Evolutionary conservation across 1,139 yeast genomes (phyloP), one percentile per base, ranked within the genome.

Genomic region (Pichia sp.): DNA sequence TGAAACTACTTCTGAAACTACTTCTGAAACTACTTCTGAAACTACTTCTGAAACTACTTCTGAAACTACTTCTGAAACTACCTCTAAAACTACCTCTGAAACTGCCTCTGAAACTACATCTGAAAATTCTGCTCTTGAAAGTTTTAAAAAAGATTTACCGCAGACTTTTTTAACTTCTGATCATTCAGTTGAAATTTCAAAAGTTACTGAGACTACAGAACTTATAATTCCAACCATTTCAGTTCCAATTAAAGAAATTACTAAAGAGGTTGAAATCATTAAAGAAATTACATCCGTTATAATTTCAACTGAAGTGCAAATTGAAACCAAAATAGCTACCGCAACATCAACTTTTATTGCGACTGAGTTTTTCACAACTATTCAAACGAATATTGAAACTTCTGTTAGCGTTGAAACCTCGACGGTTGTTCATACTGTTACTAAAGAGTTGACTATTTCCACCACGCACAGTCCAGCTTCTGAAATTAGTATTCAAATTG

Each of bases 251-350:
- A 40, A 37, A 33, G 49, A 51, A 18, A 26, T 46, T n/a, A 46
- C 48, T 3, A 51, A 44, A 26, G 56, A 53, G 38, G 8, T 53
- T 11, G 39, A 36, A 36, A n/a, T 36, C 5, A 33, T 30, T 27
- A 53, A 44, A 34, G 54, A 53, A 39, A 29, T 53, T 10, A 51
- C 51, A 25, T 45, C 46, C 4, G 27, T 44, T 36, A 32, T 49
- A 5, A 18, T 26, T 30, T 27, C 11, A 5, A 30, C 41, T 30
- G n/a, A 39, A 30, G 30, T n/a, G 27, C 39, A 40, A 40, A n/a
- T 39, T 31, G 43, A 41, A 25, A 42, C 41, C 1, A 34, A 48
- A 9, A 43, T 45, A 31, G 45, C 39, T 5, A 32, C 45, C 9
- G 44, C 30, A 10, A 27, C 42, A 25, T 29, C 45, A 6, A 37